These are phyloP conservation scores for Pseudoneurospora amorphoporcata DNA, from an alignment of 495 filamentous ascomycete genomes.

Conservation along the genomic window DNA sequence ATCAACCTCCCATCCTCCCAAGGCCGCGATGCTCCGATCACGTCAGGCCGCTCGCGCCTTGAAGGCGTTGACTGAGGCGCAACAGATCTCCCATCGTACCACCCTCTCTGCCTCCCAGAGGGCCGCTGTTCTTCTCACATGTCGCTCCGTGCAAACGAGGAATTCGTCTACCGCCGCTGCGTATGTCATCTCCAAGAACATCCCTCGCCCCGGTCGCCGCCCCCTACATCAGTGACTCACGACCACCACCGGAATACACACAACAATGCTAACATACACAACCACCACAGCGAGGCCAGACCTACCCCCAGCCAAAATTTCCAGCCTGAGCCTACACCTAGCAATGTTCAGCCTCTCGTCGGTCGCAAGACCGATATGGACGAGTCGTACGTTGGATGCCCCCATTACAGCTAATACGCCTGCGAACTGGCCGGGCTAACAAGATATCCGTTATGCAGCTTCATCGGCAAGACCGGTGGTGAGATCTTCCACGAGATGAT, in stretches of 20 bases:
- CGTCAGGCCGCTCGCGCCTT: constrained; percentile 32
- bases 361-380: constrained; percentile 57
- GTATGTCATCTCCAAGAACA: constrained; percentile 3
- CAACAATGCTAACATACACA: constrained; percentile 10
- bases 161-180: constrained; percentile 24
- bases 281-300: constrained; percentile 24
- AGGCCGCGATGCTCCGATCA: constrained; percentile 30
- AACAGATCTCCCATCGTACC: constrained; percentile 19
- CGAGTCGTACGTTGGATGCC: constrained; percentile 48
- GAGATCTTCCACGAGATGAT: constrained; percentile 99
- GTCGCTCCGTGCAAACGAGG: constrained; percentile 19
- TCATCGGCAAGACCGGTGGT: constrained; percentile 90
- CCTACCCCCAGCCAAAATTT: constrained; percentile 60
- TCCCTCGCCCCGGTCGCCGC: not conserved
- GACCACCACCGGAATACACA: not conserved
- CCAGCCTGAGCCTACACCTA: constrained; percentile 42
- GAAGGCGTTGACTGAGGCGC: constrained; percentile 31
- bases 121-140: constrained; percentile 17
- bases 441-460: constrained; percentile 38
- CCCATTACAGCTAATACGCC: not conserved
- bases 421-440: constrained; percentile 17
- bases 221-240: constrained; percentile 14
- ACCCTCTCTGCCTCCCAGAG: constrained; percentile 13
- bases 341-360: constrained; percentile 60
- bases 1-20: not conserved